Evolutionary conservation across 192 early-diverging fungal species (phyloP), one percentile per base, ranked within the genome.

Genomic region (Mortierella antarctica): DNA sequence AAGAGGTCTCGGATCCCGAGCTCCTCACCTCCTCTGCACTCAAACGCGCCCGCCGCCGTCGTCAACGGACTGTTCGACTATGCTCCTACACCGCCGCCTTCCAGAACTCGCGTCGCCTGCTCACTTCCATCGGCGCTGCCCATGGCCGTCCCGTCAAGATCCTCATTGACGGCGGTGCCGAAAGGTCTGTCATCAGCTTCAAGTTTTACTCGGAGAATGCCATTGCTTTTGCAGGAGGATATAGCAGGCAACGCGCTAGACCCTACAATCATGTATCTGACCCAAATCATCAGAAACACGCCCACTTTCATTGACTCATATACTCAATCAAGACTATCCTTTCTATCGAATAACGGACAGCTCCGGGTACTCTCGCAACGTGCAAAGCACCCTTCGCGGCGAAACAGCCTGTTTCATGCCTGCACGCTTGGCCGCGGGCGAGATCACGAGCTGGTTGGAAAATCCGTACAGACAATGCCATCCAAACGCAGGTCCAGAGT

Each of bases 101-200:
- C 55, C 14, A 60, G 42, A 60, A 60, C 41, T 39, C 23, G 21
- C 6, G 20, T 4, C 55, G 55, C 23, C 58, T 60, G 12, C 58
- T 60, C 23, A 60, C 58, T 18, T 60, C 41, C 58, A 42, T 60
- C 6, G 58, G 39, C 18, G 21, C 58, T 15, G 41, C 42, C 41
- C 31, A 60, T 18, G 40, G 40, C 18, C 58, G 58, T 1, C 58
- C 58, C 1, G 39, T 39, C 11, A 31, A 18, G 12, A 60, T 60
- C 58, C 41, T 60, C 12, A 46, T 60, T 18, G 58, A 60, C 18
- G 58, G 58, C 14, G 58, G 58, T 18, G 58, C 58, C 18, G 58
- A 60, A 60, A 39, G 58, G 7, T 42, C 5, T 41, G 58, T 60
- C 6, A 60, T 60, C 58, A 60, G 58, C 21, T 57, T 6, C 55